A percentile compares a stretch with the other conserved stretches of the same genome.
Conservation (phyloP, 352 stramenopile species). For the Globisporangium paddicum region DNA sequence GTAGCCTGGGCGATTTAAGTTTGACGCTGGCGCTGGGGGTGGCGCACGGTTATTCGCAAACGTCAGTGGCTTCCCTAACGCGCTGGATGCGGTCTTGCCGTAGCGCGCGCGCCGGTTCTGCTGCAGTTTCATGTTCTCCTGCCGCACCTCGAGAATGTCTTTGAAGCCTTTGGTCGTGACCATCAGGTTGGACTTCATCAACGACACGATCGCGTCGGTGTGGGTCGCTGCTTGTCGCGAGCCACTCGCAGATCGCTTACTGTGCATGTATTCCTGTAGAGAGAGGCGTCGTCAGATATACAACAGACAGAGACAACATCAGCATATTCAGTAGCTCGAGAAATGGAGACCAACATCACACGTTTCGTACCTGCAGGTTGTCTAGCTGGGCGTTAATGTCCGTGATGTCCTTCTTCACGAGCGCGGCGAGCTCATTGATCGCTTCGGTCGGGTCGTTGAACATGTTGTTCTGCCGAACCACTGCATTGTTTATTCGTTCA, state of each 20-base stretch:
- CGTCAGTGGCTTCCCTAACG: slow-evolving; percentile 67
- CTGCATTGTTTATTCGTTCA: slow-evolving; percentile 18
- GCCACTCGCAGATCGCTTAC: slow-evolving; percentile 42
- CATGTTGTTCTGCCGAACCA: slow-evolving; percentile 87
- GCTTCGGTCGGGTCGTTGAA: slow-evolving; percentile 83
- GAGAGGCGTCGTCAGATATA: neutral
- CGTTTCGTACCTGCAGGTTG: slow-evolving; percentile 52
- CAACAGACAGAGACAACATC: neutral
- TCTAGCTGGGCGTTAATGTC: slow-evolving; percentile 84
- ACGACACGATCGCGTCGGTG: slow-evolving; percentile 75
- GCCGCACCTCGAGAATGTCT: slow-evolving; percentile 79
- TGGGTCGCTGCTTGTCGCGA: slow-evolving; percentile 76
- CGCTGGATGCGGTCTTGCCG: slow-evolving; percentile 64
- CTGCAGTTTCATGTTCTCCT: slow-evolving; percentile 86
- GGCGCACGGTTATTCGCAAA: slow-evolving; percentile 39
- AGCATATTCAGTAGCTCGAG: neutral
- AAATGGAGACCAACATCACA: neutral
- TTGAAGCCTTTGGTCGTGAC: slow-evolving; percentile 77
- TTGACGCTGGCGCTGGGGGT: slow-evolving; percentile 7
- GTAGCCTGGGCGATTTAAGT: slow-evolving; percentile 14
- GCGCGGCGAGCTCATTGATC: slow-evolving; percentile 76
- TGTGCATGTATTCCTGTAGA: slow-evolving; percentile 65
- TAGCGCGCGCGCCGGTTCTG: slow-evolving; percentile 75
- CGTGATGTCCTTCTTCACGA: slow-evolving; percentile 87
- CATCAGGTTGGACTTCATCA: slow-evolving; percentile 85